A percentile compares a stretch with the other conserved stretches of the same genome.
phyloP scores from a whole-genome alignment of 192 early-diverging fungal genomes.

The Diversispora eburnea region DNA sequence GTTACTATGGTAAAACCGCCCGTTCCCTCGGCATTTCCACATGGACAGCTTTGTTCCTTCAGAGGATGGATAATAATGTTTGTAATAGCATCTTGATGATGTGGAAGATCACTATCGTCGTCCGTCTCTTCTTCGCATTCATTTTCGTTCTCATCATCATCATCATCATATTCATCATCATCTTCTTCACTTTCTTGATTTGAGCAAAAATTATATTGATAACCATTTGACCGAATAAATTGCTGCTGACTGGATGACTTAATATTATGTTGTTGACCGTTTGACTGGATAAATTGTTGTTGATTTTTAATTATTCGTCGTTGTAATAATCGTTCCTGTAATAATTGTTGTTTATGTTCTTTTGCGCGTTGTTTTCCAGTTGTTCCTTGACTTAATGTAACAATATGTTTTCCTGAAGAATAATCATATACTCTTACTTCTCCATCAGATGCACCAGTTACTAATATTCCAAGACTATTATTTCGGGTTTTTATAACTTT shows the following conservation, averaged over 20 bases:
- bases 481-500: constrained; percentile 21
- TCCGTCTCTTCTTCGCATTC: neutral
- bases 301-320: neutral
- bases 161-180: neutral
- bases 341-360: constrained; percentile 7
- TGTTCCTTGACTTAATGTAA: constrained; percentile 15
- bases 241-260: no score
- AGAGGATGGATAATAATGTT: constrained; percentile 25
- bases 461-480: constrained; percentile 2
- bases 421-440: constrained; percentile 27
- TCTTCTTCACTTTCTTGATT: neutral
- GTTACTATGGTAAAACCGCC: constrained; percentile 22
- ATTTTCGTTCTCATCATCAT: constrained; percentile 13
- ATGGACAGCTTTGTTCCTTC: constrained; percentile 22
- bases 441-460: constrained; percentile 24
- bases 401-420: neutral
- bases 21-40: constrained; percentile 11
- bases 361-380: constrained; percentile 3
- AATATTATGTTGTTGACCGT: neutral
- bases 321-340: neutral
- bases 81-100: constrained; percentile 15
- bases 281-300: neutral
- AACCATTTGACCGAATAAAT: neutral
- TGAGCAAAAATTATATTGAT: neutral
- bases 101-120: neutral